Evolutionary conservation across 768 basidiomycete genomes (phyloP), one percentile per base, ranked within the genome.

Genomic region (Russula virescens): DNA sequence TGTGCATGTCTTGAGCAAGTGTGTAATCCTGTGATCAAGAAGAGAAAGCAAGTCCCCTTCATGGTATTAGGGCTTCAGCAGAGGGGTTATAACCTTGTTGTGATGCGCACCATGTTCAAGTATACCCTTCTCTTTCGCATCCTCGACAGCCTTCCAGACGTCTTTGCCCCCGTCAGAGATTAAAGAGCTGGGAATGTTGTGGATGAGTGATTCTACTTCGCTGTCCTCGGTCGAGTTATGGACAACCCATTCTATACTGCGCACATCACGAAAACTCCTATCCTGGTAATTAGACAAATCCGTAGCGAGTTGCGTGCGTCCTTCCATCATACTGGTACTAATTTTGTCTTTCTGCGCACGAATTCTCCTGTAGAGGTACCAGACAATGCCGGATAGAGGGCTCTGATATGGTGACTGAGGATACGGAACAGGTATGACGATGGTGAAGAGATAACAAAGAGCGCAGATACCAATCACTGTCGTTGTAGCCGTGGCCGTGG

Each of bases 381-480:
- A 65, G 52, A 65, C 55, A 28, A 59, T 23, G 2, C 56, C 31
- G n/a, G n/a, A n/a, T n/a, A n/a, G n/a, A n/a, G n/a, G n/a, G n/a
- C n/a, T n/a, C n/a, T n/a, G n/a, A n/a, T 55, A 65, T 43, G 64
- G 64, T 11, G 64, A 62, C 46, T 65, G 55, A 6, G 64, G 21
- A 5, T 65, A 43, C n/a, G 10, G 25, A 1, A 50, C 45, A 26
- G 64, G 64, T 14, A 61, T 51, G 26, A 65, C 46, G 34, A 62
- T 34, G 45, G 35, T 65, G 52, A 51, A 62, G 43, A 66, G 14
- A 57, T 69, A 70, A 34, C 54, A 26, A 18, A 63, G 3, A 3
- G 55, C 53, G 10, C 60, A 68, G n/a, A 49, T 19, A n/a, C 43
- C 38, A 4, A 68, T 61, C 6, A 59, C 40, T 1, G 51, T 26